A percentile compares a stretch with the other conserved stretches of the same genome.
Evolutionary conservation across 805 yeast species (phyloP).

Genomic region (Ogataea pilisensis): DNA sequence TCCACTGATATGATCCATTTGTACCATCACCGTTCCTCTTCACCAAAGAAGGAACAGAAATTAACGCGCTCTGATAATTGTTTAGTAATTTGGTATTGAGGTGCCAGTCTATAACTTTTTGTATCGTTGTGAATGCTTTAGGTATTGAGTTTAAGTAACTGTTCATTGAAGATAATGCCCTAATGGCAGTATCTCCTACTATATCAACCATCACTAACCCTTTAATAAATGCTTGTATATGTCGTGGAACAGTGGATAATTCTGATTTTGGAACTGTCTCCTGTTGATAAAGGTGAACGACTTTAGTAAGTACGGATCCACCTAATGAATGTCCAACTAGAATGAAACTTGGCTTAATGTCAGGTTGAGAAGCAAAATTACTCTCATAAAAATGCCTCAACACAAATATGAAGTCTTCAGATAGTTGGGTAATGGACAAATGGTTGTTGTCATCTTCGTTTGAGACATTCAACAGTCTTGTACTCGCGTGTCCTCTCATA

Average conservation of each 20-base stretch:
- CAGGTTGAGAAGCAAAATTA: conserved; percentile 11
- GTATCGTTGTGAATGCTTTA: conserved; percentile 42
- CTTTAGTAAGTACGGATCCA: conserved; percentile 72
- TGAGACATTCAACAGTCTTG: conserved; percentile 28
- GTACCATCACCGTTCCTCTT: conserved; percentile 15
- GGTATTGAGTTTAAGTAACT: conserved; percentile 68
- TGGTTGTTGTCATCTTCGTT: conserved; percentile 20
- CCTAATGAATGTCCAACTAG: conserved; percentile 91
- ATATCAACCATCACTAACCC: conserved; percentile 86
- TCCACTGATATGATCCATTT: conserved; percentile 44
- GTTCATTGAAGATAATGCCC: conserved; percentile 64
- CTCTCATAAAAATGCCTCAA: conserved; percentile 35
- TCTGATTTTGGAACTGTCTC: conserved; percentile 13
- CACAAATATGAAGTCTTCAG: conserved; percentile 53
- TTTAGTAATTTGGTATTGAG: conserved; percentile 50
- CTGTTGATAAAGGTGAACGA: conserved; percentile 27
- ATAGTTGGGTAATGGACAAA: conserved; percentile 48
- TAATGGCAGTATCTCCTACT: conserved; percentile 87
- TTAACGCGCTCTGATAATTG: conserved; percentile 55
- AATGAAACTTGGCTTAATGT: conserved; percentile 38
- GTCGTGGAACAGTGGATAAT: neutral
- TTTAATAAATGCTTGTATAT: conserved; percentile 33
- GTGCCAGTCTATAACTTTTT: conserved; percentile 81
- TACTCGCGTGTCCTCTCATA: conserved; percentile 79
- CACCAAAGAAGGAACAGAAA: conserved; percentile 76